phyloP scores from a whole-genome alignment of 2,329 filamentous ascomycete species.

The Aspergillus viridinutans region DNA sequence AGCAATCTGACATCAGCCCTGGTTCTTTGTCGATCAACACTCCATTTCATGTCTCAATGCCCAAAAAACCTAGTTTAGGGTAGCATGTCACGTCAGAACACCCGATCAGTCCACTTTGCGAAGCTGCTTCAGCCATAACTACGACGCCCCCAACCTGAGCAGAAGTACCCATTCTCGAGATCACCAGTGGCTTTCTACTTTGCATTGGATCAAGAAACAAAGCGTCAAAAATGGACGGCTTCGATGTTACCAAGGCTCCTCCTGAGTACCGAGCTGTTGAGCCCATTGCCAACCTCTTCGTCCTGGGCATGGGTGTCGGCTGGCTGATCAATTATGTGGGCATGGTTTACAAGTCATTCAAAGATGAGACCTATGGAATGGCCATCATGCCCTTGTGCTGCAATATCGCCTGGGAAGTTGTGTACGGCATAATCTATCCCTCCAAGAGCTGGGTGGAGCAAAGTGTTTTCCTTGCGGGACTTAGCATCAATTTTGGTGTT shows the following conservation, averaged over 20 bases:
- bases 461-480: slow-evolving; percentile 1
- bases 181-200: no score
- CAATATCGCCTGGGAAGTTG: slow-evolving; percentile 17
- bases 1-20: no score
- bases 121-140: no score
- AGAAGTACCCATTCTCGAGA: no score
- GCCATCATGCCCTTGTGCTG: slow-evolving; percentile 13
- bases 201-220: no score
- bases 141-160: no score
- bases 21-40: no score
- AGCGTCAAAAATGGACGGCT: neutral
- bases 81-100: no score
- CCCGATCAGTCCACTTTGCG: no score
- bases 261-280: neutral
- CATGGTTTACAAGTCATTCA: slow-evolving; percentile 13
- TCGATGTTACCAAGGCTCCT: neutral
- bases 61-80: no score
- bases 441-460: slow-evolving; percentile 7
- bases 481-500: slow-evolving; percentile 11
- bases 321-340: slow-evolving; percentile 13
- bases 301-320: slow-evolving; percentile 10
- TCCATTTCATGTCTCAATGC: no score
- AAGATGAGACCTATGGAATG: slow-evolving; percentile 13
- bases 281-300: neutral
- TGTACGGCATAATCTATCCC: slow-evolving; percentile 14